Conservation (phyloP, 768 basidiomycete species). For the Cyclocybe cylindracea region DNA sequence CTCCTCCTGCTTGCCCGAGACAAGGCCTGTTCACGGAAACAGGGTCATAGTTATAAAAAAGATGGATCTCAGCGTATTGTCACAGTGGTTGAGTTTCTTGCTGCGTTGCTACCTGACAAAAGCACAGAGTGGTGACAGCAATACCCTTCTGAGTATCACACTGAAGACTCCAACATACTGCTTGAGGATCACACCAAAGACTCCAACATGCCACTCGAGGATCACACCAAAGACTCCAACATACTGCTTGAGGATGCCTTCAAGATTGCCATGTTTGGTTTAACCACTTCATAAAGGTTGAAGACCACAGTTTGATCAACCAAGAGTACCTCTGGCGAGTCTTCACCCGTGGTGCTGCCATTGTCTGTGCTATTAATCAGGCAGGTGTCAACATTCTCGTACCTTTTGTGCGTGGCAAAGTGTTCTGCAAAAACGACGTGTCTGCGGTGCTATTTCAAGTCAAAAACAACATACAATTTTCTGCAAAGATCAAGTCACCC, state of each 20-base stretch:
- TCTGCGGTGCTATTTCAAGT: background rate
- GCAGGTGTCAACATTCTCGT: constrained; percentile 24
- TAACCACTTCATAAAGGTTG: constrained; percentile 31
- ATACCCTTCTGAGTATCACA: no score
- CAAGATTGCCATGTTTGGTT: constrained; percentile 19
- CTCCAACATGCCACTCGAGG: background rate
- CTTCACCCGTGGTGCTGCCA: constrained; percentile 25
- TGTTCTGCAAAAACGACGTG: background rate
- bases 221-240: background rate
- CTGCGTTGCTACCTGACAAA: constrained; percentile 3
- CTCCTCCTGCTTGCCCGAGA: constrained; percentile 24
- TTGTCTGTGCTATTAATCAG: constrained; percentile 23
- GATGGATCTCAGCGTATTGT: background rate
- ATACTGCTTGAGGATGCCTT: constrained; percentile 12
- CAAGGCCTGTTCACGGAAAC: constrained; percentile 3
- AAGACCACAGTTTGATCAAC: constrained; percentile 17
- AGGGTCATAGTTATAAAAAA: background rate
- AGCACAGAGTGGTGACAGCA: no score
- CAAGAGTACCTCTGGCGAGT: constrained; percentile 17
- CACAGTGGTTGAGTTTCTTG: constrained; percentile 12
- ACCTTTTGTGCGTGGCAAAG: constrained; percentile 17
- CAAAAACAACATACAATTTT: background rate
- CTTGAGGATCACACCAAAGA: background rate
- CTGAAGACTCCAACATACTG: no score
- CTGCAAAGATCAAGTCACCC: background rate